These are phyloP conservation scores for Mycoemilia scoparia DNA, from an alignment of 192 early-diverging fungal genomes.

Conservation along the genomic window DNA sequence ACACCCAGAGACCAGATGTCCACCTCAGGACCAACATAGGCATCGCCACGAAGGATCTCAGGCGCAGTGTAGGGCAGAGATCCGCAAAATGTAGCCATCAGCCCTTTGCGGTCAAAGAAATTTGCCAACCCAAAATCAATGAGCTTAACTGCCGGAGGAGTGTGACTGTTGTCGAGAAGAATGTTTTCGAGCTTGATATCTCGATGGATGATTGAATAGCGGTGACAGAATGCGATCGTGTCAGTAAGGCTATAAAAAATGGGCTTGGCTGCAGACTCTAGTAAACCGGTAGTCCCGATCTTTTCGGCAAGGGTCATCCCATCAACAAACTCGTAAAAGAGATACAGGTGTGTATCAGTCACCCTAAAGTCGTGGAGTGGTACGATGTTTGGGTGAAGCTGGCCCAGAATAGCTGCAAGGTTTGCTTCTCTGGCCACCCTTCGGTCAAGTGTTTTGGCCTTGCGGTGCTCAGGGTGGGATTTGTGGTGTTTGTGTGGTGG, in stretches of 20 bases:
- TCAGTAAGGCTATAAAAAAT: slow-evolving; percentile 21
- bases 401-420: slow-evolving; percentile 23
- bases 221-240: slow-evolving; percentile 35
- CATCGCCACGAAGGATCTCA: slow-evolving; percentile 82
- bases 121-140: slow-evolving; percentile 91
- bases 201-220: slow-evolving; percentile 56
- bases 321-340: slow-evolving; percentile 27
- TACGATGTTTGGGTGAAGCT: slow-evolving; percentile 27
- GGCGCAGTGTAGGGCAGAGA: slow-evolving; percentile 76
- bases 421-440: slow-evolving; percentile 31
- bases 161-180: slow-evolving; percentile 32
- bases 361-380: slow-evolving; percentile 25
- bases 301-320: slow-evolving; percentile 26
- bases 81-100: slow-evolving; percentile 80
- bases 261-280: slow-evolving; percentile 12
- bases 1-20: slow-evolving; percentile 94
- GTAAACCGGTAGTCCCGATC: slow-evolving; percentile 14
- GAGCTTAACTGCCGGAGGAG: slow-evolving; percentile 38
- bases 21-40: slow-evolving; percentile 83
- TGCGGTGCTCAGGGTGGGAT: slow-evolving; percentile 15
- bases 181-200: slow-evolving; percentile 88
- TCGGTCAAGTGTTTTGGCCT: slow-evolving; percentile 26
- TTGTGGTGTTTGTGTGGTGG: slow-evolving; percentile 17
- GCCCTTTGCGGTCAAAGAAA: slow-evolving; percentile 40
- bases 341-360: slow-evolving; percentile 30